These are phyloP conservation scores for Xylaria polymorpha DNA, from an alignment of 2,329 filamentous ascomycete species.

Conservation along the genomic window DNA sequence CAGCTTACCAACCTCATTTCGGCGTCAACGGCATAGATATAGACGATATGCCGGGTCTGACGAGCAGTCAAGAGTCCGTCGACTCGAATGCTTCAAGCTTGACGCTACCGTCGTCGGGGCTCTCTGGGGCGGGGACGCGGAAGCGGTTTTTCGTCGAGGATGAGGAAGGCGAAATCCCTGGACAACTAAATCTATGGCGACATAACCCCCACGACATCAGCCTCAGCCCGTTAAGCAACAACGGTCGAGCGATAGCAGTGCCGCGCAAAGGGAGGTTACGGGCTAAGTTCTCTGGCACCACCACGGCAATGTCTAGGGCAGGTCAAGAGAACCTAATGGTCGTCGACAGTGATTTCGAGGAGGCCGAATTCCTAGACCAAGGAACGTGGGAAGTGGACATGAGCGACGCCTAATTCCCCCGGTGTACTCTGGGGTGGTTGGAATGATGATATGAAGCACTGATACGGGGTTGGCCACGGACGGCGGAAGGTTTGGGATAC, in stretches of 20 bases:
- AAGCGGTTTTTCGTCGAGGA: conserved; percentile 63
- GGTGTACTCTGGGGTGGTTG: background rate
- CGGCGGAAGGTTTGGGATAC: conserved; percentile 21
- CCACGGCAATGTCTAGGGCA: conserved; percentile 38
- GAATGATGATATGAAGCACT: background rate
- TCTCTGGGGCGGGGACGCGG: conserved; percentile 48
- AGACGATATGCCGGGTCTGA: conserved; percentile 58
- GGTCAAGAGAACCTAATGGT: conserved; percentile 61
- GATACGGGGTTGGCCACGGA: background rate
- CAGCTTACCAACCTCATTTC: conserved; percentile 37
- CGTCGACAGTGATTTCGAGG: conserved; percentile 70
- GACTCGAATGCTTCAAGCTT: conserved; percentile 50
- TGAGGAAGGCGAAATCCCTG: conserved; percentile 51
- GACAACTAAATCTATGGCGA: conserved; percentile 41
- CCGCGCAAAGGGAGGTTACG: conserved; percentile 51
- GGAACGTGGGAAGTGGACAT: conserved; percentile 56
- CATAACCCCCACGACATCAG: conserved; percentile 51
- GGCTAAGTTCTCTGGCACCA: conserved; percentile 40
- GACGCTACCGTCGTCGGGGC: conserved; percentile 36
- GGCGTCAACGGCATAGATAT: conserved; percentile 37
- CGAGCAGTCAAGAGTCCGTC: conserved; percentile 67
- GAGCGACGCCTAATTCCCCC: conserved; percentile 47
- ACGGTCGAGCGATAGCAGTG: conserved; percentile 61
- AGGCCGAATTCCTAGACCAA: conserved; percentile 72
- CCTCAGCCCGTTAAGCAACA: conserved; percentile 54